These are phyloP conservation scores for Fusarium odoratissimum DNA, from an alignment of 2,329 filamentous ascomycete species.

Conservation along the genomic window DNA sequence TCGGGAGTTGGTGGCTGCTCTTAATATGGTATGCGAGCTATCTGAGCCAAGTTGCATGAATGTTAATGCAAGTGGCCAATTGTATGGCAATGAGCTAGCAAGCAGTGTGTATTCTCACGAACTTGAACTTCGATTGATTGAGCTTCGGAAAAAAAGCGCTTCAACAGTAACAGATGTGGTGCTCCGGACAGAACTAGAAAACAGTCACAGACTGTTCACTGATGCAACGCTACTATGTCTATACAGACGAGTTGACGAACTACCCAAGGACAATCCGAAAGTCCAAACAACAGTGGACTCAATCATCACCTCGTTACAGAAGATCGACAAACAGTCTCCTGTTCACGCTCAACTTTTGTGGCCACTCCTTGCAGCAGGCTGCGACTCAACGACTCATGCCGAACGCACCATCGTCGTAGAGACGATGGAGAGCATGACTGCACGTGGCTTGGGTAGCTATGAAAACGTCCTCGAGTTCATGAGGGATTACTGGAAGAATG, in stretches of 20 bases:
- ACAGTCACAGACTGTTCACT: background rate
- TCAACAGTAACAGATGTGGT: background rate
- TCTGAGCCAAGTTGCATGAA: background rate
- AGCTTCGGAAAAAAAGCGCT: background rate
- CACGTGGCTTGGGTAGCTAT: slow-evolving; percentile 2
- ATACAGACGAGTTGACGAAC: background rate
- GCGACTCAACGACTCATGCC: background rate
- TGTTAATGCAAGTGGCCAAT: background rate
- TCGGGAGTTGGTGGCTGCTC: background rate
- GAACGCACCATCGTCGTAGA: background rate
- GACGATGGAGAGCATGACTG: slow-evolving; percentile 4
- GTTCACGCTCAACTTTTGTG: slow-evolving; percentile 6
- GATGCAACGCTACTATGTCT: slow-evolving; percentile 11
- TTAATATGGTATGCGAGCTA: slow-evolving; percentile 3
- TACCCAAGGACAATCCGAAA: background rate
- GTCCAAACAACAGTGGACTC: background rate
- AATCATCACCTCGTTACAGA: background rate
- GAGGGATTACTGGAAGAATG: slow-evolving; percentile 16
- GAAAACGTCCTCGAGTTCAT: slow-evolving; percentile 6
- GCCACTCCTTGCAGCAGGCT: slow-evolving; percentile 14
- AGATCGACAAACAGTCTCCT: background rate
- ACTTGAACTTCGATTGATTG: background rate
- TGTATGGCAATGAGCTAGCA: rapidly evolving
- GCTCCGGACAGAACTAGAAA: background rate
- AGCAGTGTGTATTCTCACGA: background rate